Evolutionary conservation across 164 flowering plant genomes (phyloP).

Genomic region (Cinnamomum chago): DNA sequence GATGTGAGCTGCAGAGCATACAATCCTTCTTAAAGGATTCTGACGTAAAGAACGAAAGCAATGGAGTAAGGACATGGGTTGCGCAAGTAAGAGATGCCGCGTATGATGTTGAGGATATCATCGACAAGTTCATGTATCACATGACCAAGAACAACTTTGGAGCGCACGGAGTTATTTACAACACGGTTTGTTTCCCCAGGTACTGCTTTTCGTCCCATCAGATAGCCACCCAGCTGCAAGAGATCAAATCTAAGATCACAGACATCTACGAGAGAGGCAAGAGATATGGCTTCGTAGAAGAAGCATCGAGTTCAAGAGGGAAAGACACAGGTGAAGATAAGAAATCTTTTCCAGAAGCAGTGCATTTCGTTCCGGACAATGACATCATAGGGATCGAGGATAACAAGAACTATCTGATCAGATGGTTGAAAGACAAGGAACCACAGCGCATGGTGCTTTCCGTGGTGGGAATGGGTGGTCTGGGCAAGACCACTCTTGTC

Average conservation of each 20-base stretch:
- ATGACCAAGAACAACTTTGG: not conserved
- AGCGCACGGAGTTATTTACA: no score
- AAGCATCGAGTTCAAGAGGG: not conserved
- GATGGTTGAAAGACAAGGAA: conserved; percentile 33
- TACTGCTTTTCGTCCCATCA: no score
- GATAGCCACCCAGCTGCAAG: not conserved
- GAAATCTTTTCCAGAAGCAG: not conserved
- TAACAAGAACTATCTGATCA: conserved; percentile 14
- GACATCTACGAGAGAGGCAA: no score
- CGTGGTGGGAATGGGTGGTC: conserved; percentile 56
- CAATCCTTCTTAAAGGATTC: conserved; percentile 5
- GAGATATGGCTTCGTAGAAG: not conserved
- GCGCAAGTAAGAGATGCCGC: not conserved
- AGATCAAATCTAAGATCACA: not conserved
- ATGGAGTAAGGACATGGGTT: not conserved
- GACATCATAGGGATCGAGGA: conserved; percentile 31
- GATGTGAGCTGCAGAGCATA: conserved; percentile 24
- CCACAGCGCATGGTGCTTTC: conserved; percentile 28
- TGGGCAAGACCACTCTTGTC: conserved; percentile 52
- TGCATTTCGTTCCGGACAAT: not conserved
- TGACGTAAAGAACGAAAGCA: not conserved
- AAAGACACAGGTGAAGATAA: not conserved
- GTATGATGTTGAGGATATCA: conserved; percentile 1
- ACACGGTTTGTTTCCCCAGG: not conserved
- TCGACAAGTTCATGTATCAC: conserved; percentile 2